Evolutionary conservation across 2,329 filamentous ascomycete species (phyloP).

Genomic region (Emmonsiellopsis sp.): DNA sequence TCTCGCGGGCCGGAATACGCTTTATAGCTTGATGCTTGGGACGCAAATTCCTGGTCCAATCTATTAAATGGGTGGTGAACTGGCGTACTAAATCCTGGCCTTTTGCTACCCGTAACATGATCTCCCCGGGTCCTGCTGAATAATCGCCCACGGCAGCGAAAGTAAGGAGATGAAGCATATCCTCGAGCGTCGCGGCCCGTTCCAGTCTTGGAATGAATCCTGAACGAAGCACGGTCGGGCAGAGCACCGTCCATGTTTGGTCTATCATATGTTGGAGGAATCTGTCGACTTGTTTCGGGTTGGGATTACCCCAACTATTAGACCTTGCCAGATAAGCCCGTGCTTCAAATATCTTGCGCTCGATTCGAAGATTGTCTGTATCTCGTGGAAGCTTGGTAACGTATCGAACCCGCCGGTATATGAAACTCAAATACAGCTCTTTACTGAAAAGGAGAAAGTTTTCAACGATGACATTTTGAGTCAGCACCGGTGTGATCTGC

Average conservation of each 20-base stretch:
- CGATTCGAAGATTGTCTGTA: background rate
- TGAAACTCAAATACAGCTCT: background rate
- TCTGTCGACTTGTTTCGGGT: background rate
- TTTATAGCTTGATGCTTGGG: too few relatives aligned
- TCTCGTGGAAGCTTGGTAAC: background rate
- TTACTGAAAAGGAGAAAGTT: too few relatives aligned
- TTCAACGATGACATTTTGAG: too few relatives aligned
- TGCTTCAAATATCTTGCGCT: background rate
- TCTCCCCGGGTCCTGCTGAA: background rate
- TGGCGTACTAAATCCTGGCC: too few relatives aligned
- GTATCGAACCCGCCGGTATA: background rate
- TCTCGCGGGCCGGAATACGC: too few relatives aligned
- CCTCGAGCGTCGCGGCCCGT: background rate
- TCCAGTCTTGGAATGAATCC: background rate
- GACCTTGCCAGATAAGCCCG: background rate
- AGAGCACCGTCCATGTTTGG: background rate
- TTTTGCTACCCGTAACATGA: background rate
- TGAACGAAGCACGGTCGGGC: background rate
- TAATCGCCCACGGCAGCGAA: background rate
- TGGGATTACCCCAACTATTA: too few relatives aligned
- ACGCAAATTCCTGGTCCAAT: too few relatives aligned
- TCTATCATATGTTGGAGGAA: background rate
- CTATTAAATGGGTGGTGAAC: too few relatives aligned
- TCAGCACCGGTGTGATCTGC: too few relatives aligned
- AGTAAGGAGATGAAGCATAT: background rate